Percentiles rank a stretch among this genome's conserved stretches.
Conservation (phyloP, 345 rosid genomes). For the Clausena lansium region DNA sequence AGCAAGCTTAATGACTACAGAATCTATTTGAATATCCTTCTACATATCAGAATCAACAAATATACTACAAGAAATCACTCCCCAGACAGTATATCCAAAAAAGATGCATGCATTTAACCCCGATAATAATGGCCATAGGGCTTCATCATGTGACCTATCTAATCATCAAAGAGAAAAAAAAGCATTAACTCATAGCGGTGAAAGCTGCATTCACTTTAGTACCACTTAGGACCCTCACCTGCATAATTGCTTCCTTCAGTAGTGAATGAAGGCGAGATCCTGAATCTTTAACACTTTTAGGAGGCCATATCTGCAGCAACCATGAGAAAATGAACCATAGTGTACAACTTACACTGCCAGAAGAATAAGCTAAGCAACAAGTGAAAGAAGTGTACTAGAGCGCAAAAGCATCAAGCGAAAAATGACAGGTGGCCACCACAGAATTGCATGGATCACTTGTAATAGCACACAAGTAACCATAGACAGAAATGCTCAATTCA, state of each 20-base stretch:
- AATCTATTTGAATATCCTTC: background rate
- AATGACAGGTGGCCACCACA: background rate
- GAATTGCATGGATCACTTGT: background rate
- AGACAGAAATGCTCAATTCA: background rate
- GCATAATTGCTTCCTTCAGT: constrained; percentile 81
- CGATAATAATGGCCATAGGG: background rate
- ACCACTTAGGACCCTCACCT: constrained; percentile 45
- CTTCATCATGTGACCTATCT: constrained; percentile 1
- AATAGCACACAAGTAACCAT: background rate
- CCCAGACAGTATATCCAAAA: constrained; percentile 5
- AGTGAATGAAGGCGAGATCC: constrained; percentile 83
- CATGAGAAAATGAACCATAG: constrained; percentile 12
- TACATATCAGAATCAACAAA: background rate
- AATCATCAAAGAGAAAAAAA: constrained; percentile 1
- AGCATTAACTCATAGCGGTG: background rate
- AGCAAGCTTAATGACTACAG: background rate
- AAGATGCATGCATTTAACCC: background rate
- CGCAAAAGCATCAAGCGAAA: background rate
- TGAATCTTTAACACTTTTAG: constrained; percentile 89
- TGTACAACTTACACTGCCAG: background rate
- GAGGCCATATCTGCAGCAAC: constrained; percentile 94
- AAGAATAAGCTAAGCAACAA: background rate
- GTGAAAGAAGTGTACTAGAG: background rate
- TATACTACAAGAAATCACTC: background rate
- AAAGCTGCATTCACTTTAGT: constrained; percentile 11